Base-by-base conservation (phyloP, 1,139 yeast species). In the Sugiyamaella pinicola region DNA sequence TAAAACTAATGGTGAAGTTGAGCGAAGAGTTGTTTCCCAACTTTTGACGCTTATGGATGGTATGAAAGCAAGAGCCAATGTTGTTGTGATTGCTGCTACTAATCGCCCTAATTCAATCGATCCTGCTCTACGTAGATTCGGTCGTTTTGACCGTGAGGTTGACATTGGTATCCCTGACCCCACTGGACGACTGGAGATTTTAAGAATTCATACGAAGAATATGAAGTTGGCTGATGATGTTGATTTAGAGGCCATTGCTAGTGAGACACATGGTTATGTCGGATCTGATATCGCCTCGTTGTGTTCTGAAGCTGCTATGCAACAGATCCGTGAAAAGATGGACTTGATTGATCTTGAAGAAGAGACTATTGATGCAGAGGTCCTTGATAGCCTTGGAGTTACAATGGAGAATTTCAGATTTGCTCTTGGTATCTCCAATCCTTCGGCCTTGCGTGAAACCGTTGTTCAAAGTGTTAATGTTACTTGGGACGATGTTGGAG, bases 91-190 rank as follows among this genome's bases (percentile, higher is more conserved):
- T 74, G 91, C 91, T 38, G 91, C 91, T 44, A 93, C 99, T 48
- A 95, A 95, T 75, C 84, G 99, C 75, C 99, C 99, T 66, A 93
- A 95, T 77, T 88, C 98, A 18, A 91, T 93, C 67, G 99, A 93
- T 71, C 97, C 99, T 40, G 99, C 99, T 31, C 80, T 93, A 67
- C 87, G 99, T 78, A 86, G 99, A 77, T 91, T 91, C 64, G 99
- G 99, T 70, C 87, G 99, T 77, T 93, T 95, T 69, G 99, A 95
- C 73, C 86, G 98, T 75, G 99, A 93, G 76, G 97, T 93, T 61
- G 99, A 93, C 73, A 90, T 93, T 68, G 98, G 99, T 73, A 95
- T 93, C 64, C 99, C 99, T 55, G 99, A 93, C 75, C 97, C 97
- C 55, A 89, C 95, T 62, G 99, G 99, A 64, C 88, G 99, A 77